Percentiles rank a stretch among this genome's conserved stretches.
Evolutionary conservation across 352 stramenopile species (phyloP).

Genomic region (Phytophthora fragariae): DNA sequence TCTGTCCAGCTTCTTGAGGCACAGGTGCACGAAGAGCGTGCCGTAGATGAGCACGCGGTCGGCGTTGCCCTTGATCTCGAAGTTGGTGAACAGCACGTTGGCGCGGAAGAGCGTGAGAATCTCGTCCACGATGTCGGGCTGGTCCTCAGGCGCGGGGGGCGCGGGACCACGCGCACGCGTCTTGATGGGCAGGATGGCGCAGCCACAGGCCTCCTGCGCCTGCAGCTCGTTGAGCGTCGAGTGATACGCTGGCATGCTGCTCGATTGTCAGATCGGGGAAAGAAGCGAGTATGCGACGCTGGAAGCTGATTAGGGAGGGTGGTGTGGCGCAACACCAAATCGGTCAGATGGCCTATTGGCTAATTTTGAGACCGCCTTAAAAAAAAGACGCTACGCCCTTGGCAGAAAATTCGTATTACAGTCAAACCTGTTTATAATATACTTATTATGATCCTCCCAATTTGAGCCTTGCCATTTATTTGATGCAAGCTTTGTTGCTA

Average conservation of each 20-base stretch:
- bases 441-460: no score
- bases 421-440: no score
- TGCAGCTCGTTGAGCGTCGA: constrained; percentile 84
- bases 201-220: constrained; percentile 85
- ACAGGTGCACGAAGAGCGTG: constrained; percentile 93
- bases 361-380: no score
- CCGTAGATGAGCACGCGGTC: constrained; percentile 95
- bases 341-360: no score
- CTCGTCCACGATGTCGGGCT: constrained; percentile 95
- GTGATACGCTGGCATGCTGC: constrained; percentile 92
- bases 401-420: no score
- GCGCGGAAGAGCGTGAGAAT: constrained; percentile 93
- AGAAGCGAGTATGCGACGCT: constrained; percentile 28
- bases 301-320: constrained; percentile 21
- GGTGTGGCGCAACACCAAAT: neutral
- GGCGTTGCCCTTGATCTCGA: constrained; percentile 91
- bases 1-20: constrained; percentile 92
- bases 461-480: no score
- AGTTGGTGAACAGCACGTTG: constrained; percentile 96
- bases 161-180: constrained; percentile 88
- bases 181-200: constrained; percentile 91
- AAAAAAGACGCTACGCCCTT: no score
- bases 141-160: constrained; percentile 72
- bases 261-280: constrained; percentile 6
- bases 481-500: no score